Conservation (phyloP, 805 yeast species). For the Scheffersomyces stipitis region DNA sequence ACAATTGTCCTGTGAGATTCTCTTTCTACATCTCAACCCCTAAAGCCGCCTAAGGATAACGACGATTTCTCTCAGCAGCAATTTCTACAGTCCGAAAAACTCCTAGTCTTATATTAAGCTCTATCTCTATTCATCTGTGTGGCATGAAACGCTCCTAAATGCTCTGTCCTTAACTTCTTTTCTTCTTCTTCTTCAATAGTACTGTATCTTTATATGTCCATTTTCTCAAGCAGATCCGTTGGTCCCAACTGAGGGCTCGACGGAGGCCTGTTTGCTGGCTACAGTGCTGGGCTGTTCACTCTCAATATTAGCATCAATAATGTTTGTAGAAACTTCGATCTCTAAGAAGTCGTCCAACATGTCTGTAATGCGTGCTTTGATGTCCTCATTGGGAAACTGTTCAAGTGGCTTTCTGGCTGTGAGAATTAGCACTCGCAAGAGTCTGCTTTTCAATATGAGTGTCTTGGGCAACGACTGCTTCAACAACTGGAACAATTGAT, state of each 20-base stretch:
- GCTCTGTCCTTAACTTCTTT: too few species aligned
- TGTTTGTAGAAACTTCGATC: neutral
- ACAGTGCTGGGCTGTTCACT: neutral
- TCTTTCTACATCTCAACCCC: too few species aligned
- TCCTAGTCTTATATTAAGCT: too few species aligned
- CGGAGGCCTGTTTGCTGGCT: neutral
- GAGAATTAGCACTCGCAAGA: constrained; percentile 32
- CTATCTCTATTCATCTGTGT: too few species aligned
- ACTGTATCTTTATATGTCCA: too few species aligned
- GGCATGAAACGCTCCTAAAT: too few species aligned
- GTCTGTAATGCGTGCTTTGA: neutral
- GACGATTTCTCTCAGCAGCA: too few species aligned
- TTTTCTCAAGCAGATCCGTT: too few species aligned
- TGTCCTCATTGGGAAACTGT: constrained; percentile 10
- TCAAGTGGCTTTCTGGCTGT: constrained; percentile 28
- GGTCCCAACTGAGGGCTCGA: neutral
- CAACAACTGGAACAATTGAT: constrained; percentile 14
- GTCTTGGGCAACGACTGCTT: constrained; percentile 25
- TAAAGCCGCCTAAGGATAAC: too few species aligned
- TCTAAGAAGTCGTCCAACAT: neutral
- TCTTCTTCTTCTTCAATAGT: too few species aligned
- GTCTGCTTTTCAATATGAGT: constrained; percentile 27
- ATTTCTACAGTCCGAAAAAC: too few species aligned
- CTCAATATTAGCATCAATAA: neutral
- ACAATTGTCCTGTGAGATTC: too few species aligned